phyloP scores from a whole-genome alignment of 2,329 filamentous ascomycete genomes.

The Phialemonium atrogriseum region DNA sequence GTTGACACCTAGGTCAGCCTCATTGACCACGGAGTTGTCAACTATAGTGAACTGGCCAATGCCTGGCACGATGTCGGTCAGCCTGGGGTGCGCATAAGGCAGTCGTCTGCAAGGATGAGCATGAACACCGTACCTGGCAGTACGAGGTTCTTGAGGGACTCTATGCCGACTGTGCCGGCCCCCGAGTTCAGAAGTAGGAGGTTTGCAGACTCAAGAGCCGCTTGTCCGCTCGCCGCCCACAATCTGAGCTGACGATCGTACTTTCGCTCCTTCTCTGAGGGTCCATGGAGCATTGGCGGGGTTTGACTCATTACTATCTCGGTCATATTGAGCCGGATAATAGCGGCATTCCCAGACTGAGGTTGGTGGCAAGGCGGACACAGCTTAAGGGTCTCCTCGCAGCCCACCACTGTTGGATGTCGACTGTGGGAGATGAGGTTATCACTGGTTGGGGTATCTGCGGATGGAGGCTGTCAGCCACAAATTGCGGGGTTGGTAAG shows the following conservation, averaged over 20 bases:
- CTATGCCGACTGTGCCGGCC: constrained; percentile 77
- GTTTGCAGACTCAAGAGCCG: constrained; percentile 81
- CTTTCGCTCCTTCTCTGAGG: constrained; percentile 59
- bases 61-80: constrained; percentile 35
- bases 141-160: constrained; percentile 95
- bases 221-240: constrained; percentile 89
- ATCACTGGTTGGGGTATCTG: too few relatives aligned
- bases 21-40: constrained; percentile 67
- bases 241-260: constrained; percentile 93
- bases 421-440: too few relatives aligned
- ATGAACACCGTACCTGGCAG: constrained; percentile 54
- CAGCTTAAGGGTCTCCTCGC: too few relatives aligned
- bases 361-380: too few relatives aligned
- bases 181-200: constrained; percentile 87
- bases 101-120: not conserved
- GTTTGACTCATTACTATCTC: constrained; percentile 36
- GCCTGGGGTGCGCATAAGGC: constrained; percentile 4
- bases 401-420: too few relatives aligned
- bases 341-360: too few relatives aligned
- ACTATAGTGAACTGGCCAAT: constrained; percentile 89
- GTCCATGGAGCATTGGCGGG: constrained; percentile 40
- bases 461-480: too few relatives aligned
- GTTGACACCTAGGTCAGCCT: constrained; percentile 86
- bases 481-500: too few relatives aligned
- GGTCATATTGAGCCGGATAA: constrained; percentile 34